Base-by-base conservation (phyloP, 176 grass and related monocot species). In the Avena atlantica region DNA sequence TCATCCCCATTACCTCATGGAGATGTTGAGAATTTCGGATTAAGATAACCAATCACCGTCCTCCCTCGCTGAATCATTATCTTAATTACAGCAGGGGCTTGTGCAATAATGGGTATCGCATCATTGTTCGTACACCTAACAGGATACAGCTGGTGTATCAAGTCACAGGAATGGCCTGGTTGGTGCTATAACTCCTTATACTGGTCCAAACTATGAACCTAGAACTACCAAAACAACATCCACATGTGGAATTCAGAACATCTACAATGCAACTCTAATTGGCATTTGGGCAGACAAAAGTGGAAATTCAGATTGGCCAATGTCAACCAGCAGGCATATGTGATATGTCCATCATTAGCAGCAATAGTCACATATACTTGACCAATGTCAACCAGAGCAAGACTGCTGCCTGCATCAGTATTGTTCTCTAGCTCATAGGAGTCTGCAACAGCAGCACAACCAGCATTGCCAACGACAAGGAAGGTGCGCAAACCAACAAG, bases 171-270 rank as follows among this genome's bases (percentile, higher is more conserved):
- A 52, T n/a, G 24, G 25, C 53, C 4, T 69, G 6, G 8, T 14
- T 24, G 49, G 19, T 70, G 23, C 12, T 36, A 29, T 31, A 80
- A 48, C 78, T 21, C 63, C 64, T 59, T 59, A 9, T 59, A 9
- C 59, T 75, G 47, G 51, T 76, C 13, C 48, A 64, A 87, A 76
- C 70, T 27, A 76, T 34, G 49, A 76, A 29, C 14, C 7, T 53
- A 31, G 12, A 76, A 55, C 58, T n/a, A 65, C 48, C 61, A 12
- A 64, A 75, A 66, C 20, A 52, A 6, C 56, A 74, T 10, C 21
- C 12, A 63, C 12, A 25, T 60, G 67, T 74, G 60, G 25, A 76
- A 29, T 59, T 71, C 3, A 59, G 52, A 87, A 47, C 45, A 20
- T 49, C n/a, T 50, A 34, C 0, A 68, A 61, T 51, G n/a, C 3